phyloP scores from a whole-genome alignment of 1,284 basidiomycete species.

The Puccinia coronata region DNA sequence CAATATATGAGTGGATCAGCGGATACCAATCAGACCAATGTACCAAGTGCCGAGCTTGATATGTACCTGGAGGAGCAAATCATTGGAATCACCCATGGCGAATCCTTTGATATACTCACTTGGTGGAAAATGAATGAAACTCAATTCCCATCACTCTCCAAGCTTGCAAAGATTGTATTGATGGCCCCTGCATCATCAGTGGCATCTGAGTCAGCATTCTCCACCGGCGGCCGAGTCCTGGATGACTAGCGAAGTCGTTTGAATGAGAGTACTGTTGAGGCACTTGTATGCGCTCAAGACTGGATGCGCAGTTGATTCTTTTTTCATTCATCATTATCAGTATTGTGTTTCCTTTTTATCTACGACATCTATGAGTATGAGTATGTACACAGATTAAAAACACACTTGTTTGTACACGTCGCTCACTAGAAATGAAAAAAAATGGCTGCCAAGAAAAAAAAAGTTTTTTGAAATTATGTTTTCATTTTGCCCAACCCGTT shows the following conservation, averaged over 20 bases:
- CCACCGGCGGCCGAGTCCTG: background rate
- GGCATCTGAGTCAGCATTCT: background rate
- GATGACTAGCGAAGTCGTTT: background rate
- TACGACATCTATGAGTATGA: too few relatives aligned
- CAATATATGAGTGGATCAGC: background rate
- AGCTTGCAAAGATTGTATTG: background rate
- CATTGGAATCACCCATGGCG: background rate
- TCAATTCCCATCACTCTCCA: background rate
- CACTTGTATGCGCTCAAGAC: slow-evolving; percentile 11
- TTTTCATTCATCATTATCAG: background rate
- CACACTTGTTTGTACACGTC: background rate
- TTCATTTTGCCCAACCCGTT: background rate
- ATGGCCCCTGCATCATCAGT: background rate
- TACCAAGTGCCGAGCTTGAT: background rate
- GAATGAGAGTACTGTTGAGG: background rate
- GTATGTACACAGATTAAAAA: background rate
- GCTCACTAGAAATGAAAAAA: too few relatives aligned
- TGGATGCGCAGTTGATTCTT: too few relatives aligned
- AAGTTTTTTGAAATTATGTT: background rate
- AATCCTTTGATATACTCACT: background rate
- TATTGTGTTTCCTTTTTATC: background rate
- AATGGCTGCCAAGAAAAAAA: too few relatives aligned
- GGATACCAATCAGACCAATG: background rate
- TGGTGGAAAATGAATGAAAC: slow-evolving; percentile 4
- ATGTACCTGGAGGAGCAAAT: background rate